Evolutionary conservation across 768 basidiomycete genomes (phyloP).

Genomic region (Suillus weaverae): DNA sequence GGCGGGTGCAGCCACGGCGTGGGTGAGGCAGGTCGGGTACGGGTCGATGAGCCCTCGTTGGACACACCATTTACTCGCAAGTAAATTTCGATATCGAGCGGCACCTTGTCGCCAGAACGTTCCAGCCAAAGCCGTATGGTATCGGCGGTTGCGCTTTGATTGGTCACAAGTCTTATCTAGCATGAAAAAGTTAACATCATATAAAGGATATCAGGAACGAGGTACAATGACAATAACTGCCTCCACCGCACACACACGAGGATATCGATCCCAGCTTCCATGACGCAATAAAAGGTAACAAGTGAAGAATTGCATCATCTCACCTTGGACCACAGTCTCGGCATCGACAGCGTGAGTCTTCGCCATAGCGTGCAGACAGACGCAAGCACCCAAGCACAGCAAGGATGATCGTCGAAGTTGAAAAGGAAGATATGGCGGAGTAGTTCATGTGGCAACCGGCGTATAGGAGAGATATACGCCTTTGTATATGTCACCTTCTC

Average conservation of each 20-base stretch:
- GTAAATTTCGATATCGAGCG: slow-evolving; percentile 81
- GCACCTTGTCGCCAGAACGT: slow-evolving; percentile 66
- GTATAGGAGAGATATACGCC: slow-evolving; percentile 73
- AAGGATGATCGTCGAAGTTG: slow-evolving; percentile 69
- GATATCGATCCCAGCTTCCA: slow-evolving; percentile 6
- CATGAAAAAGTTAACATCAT: slow-evolving; percentile 11
- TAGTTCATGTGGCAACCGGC: slow-evolving; percentile 70
- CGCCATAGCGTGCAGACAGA: slow-evolving; percentile 72
- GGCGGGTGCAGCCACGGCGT: slow-evolving; percentile 31
- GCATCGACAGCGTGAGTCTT: slow-evolving; percentile 61
- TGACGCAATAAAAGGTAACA: slow-evolving; percentile 10
- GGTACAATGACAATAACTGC: background rate
- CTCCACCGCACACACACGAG: slow-evolving; percentile 1
- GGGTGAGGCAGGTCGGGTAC: slow-evolving; percentile 30
- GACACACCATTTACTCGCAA: slow-evolving; percentile 48
- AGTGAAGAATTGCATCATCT: slow-evolving; percentile 18
- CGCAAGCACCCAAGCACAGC: slow-evolving; percentile 73
- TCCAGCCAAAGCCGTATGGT: slow-evolving; percentile 83
- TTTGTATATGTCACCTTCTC: slow-evolving; percentile 47
- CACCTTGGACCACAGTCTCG: slow-evolving; percentile 77
- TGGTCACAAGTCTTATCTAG: slow-evolving; percentile 74
- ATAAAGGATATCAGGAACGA: slow-evolving; percentile 6
- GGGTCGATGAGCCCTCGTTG: slow-evolving; percentile 23
- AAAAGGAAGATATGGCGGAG: slow-evolving; percentile 70
- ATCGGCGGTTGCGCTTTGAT: slow-evolving; percentile 69